Evolutionary conservation across 1,284 basidiomycete genomes (phyloP).

Genomic region (Cronartium ribicola): DNA sequence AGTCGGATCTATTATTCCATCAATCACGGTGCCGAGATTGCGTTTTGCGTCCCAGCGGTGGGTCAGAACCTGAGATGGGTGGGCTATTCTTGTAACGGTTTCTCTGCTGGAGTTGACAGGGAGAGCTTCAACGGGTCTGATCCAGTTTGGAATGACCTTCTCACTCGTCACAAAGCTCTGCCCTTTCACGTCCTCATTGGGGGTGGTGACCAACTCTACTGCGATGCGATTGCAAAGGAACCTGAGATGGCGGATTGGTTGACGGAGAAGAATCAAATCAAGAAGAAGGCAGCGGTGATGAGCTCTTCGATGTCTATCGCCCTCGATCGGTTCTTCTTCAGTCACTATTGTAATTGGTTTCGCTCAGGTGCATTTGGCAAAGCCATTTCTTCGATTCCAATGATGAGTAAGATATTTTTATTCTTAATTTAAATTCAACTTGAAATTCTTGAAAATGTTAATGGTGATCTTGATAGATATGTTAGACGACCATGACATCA

Average conservation of each 20-base stretch:
- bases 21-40: slow-evolving; percentile 64
- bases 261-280: slow-evolving; percentile 61
- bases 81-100: slow-evolving; percentile 67
- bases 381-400: slow-evolving; percentile 76
- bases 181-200: slow-evolving; percentile 83
- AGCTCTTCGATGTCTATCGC: slow-evolving; percentile 69
- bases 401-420: slow-evolving; percentile 58
- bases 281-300: slow-evolving; percentile 63
- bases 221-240: slow-evolving; percentile 57
- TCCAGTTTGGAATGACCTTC: slow-evolving; percentile 82
- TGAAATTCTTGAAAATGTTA: too few relatives aligned
- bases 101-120: slow-evolving; percentile 60
- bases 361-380: slow-evolving; percentile 83
- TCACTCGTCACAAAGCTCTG: slow-evolving; percentile 68
- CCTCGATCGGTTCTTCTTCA: slow-evolving; percentile 68
- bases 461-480: slow-evolving; percentile 52
- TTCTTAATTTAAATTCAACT: not conserved
- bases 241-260: slow-evolving; percentile 70
- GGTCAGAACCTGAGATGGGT: slow-evolving; percentile 88
- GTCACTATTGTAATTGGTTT: slow-evolving; percentile 57
- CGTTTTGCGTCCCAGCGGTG: slow-evolving; percentile 76
- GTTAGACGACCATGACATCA: slow-evolving; percentile 64
- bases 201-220: slow-evolving; percentile 62
- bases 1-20: slow-evolving; percentile 69
- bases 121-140: slow-evolving; percentile 56